Evolutionary conservation across 2,329 filamentous ascomycete species (phyloP).

Genomic region (Magnaporthiopsis rhizophila): DNA sequence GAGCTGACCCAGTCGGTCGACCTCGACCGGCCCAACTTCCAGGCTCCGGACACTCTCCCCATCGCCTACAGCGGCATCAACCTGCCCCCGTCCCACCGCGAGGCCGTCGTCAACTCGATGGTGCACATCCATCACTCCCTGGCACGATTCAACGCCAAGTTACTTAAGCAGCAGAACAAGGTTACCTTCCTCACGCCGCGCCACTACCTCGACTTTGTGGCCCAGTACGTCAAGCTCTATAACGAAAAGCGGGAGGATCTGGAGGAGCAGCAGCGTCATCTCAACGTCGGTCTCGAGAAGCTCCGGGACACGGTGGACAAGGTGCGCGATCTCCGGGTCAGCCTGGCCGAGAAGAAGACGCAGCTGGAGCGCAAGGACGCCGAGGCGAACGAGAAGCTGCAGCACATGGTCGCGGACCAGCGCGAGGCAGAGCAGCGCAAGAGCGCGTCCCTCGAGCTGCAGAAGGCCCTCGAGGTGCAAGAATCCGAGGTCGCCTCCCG

Average conservation of each 20-base stretch:
- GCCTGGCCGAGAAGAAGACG: constrained; percentile 87
- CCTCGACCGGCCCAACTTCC: constrained; percentile 78
- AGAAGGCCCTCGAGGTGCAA: constrained; percentile 78
- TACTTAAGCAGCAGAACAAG: constrained; percentile 87
- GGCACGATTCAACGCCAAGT: constrained; percentile 77
- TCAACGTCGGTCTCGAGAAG: constrained; percentile 98
- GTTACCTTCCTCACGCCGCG: constrained; percentile 89
- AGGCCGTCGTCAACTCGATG: constrained; percentile 95
- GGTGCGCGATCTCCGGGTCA: constrained; percentile 83
- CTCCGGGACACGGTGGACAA: constrained; percentile 94
- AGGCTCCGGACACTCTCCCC: constrained; percentile 82
- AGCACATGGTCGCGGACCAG: constrained; percentile 95
- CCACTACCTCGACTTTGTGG: constrained; percentile 96
- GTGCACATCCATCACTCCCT: constrained; percentile 97
- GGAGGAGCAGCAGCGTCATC: constrained; percentile 95
- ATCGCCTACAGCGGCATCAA: constrained; percentile 81
- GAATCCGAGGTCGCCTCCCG: constrained; percentile 79
- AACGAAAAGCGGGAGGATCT: constrained; percentile 97
- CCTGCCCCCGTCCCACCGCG: constrained; percentile 81
- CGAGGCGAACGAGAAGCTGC: constrained; percentile 94
- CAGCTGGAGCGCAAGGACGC: constrained; percentile 90
- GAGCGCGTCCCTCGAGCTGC: constrained; percentile 78
- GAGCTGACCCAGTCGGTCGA: constrained; percentile 96
- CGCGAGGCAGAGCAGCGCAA: constrained; percentile 89
- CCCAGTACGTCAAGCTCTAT: constrained; percentile 94